phyloP scores from a whole-genome alignment of 768 basidiomycete genomes.

The Paxillus ammoniavirescens region DNA sequence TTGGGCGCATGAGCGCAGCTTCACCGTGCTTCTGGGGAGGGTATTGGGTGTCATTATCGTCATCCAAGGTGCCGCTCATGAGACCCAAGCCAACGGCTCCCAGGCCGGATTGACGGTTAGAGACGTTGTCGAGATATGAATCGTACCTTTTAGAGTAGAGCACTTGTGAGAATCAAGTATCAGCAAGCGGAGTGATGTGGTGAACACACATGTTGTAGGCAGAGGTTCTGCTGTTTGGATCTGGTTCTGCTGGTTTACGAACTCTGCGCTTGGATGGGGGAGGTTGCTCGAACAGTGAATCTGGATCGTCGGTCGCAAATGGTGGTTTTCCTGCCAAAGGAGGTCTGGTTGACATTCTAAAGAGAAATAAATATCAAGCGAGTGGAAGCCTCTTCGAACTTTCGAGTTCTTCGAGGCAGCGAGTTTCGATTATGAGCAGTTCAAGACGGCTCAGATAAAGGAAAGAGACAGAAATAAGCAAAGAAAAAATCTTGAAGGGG shows the following conservation, averaged over 20 bases:
- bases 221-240: conserved; percentile 57
- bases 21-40: conserved; percentile 27
- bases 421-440: conserved; percentile 11
- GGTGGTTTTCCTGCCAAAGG: neutral
- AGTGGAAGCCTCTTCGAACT: conserved; percentile 28
- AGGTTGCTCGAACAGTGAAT: conserved; percentile 53
- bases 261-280: conserved; percentile 36
- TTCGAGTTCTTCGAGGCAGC: conserved; percentile 20
- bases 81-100: conserved; percentile 51
- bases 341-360: neutral
- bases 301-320: conserved; percentile 61
- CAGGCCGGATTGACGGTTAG: conserved; percentile 51
- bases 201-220: conserved; percentile 66
- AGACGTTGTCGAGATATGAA: conserved; percentile 46
- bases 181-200: conserved; percentile 1
- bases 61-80: conserved; percentile 43
- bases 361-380: conserved; percentile 22
- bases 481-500: conserved; percentile 1
- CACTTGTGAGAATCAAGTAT: conserved; percentile 6
- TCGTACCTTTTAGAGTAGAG: conserved; percentile 51
- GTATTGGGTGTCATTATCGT: conserved; percentile 33
- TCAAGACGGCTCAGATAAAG: conserved; percentile 4
- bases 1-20: conserved; percentile 30
- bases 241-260: conserved; percentile 43
- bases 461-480: conserved; percentile 6